Evolutionary conservation across 805 yeast species (phyloP), one percentile per base, ranked within the genome.

Genomic region (Saccharomyces paradoxus): DNA sequence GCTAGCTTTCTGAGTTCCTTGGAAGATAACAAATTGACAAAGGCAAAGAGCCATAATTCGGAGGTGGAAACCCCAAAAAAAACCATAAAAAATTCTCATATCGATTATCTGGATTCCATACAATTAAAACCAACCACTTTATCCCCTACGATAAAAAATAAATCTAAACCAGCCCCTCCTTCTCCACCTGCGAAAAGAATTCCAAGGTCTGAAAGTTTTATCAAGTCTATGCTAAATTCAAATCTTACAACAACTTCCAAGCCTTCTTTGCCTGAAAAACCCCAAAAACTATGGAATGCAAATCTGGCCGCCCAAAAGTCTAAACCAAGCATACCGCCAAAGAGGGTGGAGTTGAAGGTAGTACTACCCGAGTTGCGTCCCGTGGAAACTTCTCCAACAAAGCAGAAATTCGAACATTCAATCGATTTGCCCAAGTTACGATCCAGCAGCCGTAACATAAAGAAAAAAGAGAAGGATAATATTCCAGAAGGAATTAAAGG

Each of bases 91-190:
- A 24, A 51, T 13, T 22, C 53, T 5, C 60, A 55, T 26, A 12
- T 60, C 13, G 64, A 61, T 47, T 64, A 56, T 37, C 27, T 64
- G 31, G 66, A 64, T 47, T 64, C 68, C 7, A 54, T 59, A 21
- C 63, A 63, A 46, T 44, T 53, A 28, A 63, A 56, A 48, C 41
- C 50, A n/a, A 9, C 51, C 48, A 10, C 30, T 22, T 29, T 44
- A 31, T 22, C 50, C 3, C 22, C 50, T n/a, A 14, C 21, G 1
- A 37, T 26, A 7, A 28, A 10, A 7, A 47, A 22, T 29, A 12
- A n/a, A 6, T 37, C 50, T 7, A 17, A 14, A 22, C 27, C 29
- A 24, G n/a, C 48, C 14, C 37, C 46, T 8, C 48, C 55, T 14
- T 41, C 37, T 46, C 27, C 17, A 7, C 14, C 46, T 13, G 49